These are phyloP conservation scores for Syncephalastrum sp. DNA, from an alignment of 371 early-diverging fungal species.

Conservation along the genomic window DNA sequence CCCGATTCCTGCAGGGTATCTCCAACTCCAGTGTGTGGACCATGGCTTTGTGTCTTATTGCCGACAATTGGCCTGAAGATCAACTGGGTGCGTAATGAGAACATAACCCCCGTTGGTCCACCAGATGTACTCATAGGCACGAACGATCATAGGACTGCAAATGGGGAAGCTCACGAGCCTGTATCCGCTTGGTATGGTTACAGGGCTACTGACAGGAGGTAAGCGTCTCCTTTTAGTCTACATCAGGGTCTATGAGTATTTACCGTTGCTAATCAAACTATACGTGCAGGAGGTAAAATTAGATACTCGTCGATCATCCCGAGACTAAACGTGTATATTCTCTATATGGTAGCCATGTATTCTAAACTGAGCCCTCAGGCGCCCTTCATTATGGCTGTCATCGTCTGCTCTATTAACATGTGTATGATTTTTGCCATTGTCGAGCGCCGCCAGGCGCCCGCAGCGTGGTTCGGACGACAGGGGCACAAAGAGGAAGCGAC, in stretches of 20 bases:
- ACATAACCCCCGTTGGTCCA: too few relatives aligned
- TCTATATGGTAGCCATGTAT: constrained; percentile 37
- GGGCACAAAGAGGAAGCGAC: constrained; percentile 6
- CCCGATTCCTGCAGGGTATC: constrained; percentile 67
- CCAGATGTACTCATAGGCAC: too few relatives aligned
- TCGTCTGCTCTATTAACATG: constrained; percentile 58
- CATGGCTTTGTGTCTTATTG: constrained; percentile 57
- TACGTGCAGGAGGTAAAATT: too few relatives aligned
- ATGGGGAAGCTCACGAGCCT: constrained; percentile 66
- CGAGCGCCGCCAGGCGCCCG: constrained; percentile 44
- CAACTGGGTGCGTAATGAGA: constrained; percentile 42
- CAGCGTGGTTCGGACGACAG: constrained; percentile 31
- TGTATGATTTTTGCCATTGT: constrained; percentile 49
- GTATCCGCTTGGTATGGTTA: constrained; percentile 62
- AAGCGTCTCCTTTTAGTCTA: background rate
- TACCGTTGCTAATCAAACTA: too few relatives aligned
- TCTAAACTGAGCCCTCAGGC: constrained; percentile 63
- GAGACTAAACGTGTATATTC: too few relatives aligned
- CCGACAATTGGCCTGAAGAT: constrained; percentile 57
- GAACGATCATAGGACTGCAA: constrained; percentile 26
- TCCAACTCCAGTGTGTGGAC: constrained; percentile 66
- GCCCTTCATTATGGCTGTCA: constrained; percentile 72
- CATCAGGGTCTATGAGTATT: too few relatives aligned
- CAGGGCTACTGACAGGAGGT: constrained; percentile 67
- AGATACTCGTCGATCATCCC: too few relatives aligned